Percentiles rank a stretch among this genome's conserved stretches.
These are phyloP conservation scores for Moniliophthora roreri DNA, from an alignment of 1,284 basidiomycete species.

Conservation along the genomic window DNA sequence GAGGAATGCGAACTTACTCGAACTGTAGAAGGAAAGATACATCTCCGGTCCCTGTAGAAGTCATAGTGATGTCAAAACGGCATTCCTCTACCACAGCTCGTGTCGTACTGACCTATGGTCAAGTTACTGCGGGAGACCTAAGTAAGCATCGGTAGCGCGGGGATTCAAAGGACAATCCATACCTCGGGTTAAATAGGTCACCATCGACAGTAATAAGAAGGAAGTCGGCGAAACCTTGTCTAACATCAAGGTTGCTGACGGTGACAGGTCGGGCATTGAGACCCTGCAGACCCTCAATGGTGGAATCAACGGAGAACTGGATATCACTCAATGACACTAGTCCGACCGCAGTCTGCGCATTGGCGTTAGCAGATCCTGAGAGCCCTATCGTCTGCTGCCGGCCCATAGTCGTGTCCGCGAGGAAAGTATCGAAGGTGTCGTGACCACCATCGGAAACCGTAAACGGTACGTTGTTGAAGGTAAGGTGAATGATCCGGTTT, in stretches of 20 bases:
- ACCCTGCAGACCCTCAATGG: constrained; percentile 68
- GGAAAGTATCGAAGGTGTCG: constrained; percentile 59
- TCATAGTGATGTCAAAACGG: constrained; percentile 6
- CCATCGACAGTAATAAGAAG: constrained; percentile 71
- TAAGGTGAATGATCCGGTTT: constrained; percentile 60
- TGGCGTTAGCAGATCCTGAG: constrained; percentile 58
- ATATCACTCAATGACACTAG: constrained; percentile 61
- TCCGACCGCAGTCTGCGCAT: constrained; percentile 74
- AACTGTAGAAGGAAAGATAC: constrained; percentile 65
- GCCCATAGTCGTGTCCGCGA: constrained; percentile 63
- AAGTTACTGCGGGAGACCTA: constrained; percentile 49
- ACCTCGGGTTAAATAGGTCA: constrained; percentile 64
- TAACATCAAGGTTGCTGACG: constrained; percentile 67
- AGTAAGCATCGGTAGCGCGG: constrained; percentile 1
- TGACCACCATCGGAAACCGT: constrained; percentile 54
- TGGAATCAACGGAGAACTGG: constrained; percentile 61
- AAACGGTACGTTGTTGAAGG: constrained; percentile 65
- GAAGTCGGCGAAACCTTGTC: constrained; percentile 65
- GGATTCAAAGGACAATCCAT: constrained; percentile 15
- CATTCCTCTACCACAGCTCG: background rate
- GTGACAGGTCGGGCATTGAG: constrained; percentile 59
- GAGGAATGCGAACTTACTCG: constrained; percentile 35
- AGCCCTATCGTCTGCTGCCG: constrained; percentile 52
- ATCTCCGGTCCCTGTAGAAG: constrained; percentile 52
- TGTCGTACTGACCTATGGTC: constrained; percentile 52